Evolutionary conservation across 805 yeast species (phyloP), one percentile per base, ranked within the genome.

Genomic region (Starmerella sirachaensis): DNA sequence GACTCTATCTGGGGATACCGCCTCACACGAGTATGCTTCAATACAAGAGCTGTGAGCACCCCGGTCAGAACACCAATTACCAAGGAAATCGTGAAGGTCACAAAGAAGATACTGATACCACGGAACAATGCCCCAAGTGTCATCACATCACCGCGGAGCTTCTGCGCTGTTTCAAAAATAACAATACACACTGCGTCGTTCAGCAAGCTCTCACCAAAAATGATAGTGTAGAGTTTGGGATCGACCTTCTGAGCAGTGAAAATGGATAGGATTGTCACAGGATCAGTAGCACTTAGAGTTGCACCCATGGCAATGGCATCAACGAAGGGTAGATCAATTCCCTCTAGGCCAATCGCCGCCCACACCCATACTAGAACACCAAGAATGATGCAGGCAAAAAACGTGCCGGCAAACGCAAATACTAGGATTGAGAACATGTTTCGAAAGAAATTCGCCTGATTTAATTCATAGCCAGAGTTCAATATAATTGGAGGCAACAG

Each of bases 141-240:
- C 11, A 80, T 68, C 18, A 72, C 70, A 48, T 81, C 78, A 31
- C 94, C 97, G 52, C 86, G 93, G 59, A 91, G 84, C 61, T 85
- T 83, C 59, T 85, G 96, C 55, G 96, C 86, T 0, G 99, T 91
- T 63, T 91, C 98, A 63, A 91, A 91, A 94, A 91, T 88, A 51
- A 91, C 99, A 57, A 91, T 91, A 48, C 96, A 85, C 43, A 91
- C 93, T 25, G 99, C 99, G 64, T 91, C 99, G 57, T 91, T 91
- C 46, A 91, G 65, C 42, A 91, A 65, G 4, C 95, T 82, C 61
- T 91, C 99, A 34, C 99, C 99, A 58, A 91, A 88, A 46, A 91
- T 93, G 45, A 91, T 85, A 18, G 98, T 93, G 63, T 93, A 91
- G 33, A 91, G 66, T 59, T 93, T 91, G 9, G 98, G 98, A 59